Evolutionary conservation across 371 early-diverging fungal genomes (phyloP).

Genomic region (Rhizomucor miehei): DNA sequence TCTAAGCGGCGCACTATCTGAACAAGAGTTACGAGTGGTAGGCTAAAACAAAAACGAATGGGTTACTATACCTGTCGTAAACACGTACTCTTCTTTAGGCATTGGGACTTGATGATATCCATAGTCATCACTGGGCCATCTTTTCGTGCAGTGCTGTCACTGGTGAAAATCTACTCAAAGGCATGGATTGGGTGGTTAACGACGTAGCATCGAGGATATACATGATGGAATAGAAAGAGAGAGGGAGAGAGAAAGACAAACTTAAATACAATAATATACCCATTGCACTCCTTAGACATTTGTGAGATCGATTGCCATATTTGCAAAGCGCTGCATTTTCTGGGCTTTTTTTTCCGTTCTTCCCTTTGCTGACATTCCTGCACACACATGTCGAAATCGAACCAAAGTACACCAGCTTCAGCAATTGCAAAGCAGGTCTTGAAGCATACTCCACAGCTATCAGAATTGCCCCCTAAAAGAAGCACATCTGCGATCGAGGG

Average conservation of each 20-base stretch:
- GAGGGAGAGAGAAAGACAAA: not conserved
- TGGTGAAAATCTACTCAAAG: slow-evolving; percentile 80
- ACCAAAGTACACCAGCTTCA: slow-evolving; percentile 10
- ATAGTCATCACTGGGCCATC: slow-evolving; percentile 93
- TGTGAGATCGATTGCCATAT: too few relatives aligned
- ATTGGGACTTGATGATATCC: slow-evolving; percentile 70
- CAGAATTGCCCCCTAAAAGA: not conserved
- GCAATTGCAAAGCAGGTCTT: slow-evolving; percentile 40
- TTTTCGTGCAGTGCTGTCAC: slow-evolving; percentile 88
- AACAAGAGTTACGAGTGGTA: slow-evolving; percentile 72
- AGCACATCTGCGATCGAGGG: not conserved
- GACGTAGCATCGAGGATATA: slow-evolving; percentile 91
- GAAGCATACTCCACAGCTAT: slow-evolving; percentile 30
- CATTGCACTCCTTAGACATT: too few relatives aligned
- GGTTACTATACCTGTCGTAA: too few relatives aligned
- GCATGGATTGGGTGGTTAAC: slow-evolving; percentile 91
- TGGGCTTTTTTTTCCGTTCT: too few relatives aligned
- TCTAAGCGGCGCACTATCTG: slow-evolving; percentile 76
- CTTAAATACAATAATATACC: too few relatives aligned
- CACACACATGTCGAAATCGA: too few relatives aligned
- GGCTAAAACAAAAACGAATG: too few relatives aligned
- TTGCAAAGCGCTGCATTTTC: too few relatives aligned
- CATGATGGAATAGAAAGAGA: slow-evolving; percentile 46
- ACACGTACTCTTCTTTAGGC: slow-evolving; percentile 38
- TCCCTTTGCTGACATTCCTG: too few relatives aligned